Conservation (phyloP, 2,329 filamentous ascomycete species). For the Aureobasidium sp. region DNA sequence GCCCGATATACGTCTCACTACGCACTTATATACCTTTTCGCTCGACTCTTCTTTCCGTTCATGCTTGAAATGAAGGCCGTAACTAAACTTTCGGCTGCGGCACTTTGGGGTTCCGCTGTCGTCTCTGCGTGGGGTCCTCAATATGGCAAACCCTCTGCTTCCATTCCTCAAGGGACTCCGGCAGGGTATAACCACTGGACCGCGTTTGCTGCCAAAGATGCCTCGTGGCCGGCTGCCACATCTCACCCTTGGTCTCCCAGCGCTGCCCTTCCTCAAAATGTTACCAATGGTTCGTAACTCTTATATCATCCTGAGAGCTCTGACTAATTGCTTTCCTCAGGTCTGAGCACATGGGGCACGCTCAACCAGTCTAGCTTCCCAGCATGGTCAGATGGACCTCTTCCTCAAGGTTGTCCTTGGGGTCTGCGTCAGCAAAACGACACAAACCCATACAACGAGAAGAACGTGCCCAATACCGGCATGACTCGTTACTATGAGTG, state of each 20-base stretch:
- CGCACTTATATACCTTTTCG: not conserved
- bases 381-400: constrained; percentile 15
- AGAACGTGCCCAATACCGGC: constrained; percentile 16
- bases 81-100: not conserved
- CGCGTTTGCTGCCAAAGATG: no score
- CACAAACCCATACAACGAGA: constrained; percentile 17
- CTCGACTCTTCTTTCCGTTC: not conserved
- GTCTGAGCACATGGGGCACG: constrained; percentile 11
- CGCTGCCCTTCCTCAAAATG: not conserved
- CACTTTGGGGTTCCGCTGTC: constrained; percentile 5
- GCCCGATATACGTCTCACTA: not conserved
- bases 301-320: not conserved
- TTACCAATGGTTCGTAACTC: constrained; percentile 3
- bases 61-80: not conserved
- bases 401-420: constrained; percentile 18
- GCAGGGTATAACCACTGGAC: not conserved
- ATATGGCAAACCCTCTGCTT: not conserved
- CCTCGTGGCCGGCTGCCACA: not conserved
- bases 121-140: not conserved
- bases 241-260: constrained; percentile 3
- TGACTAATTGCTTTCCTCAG: not conserved
- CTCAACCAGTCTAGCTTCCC: not conserved
- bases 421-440: constrained; percentile 10
- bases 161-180: not conserved
- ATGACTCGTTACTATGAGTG: constrained; percentile 19